These are phyloP conservation scores for Neurospora sp. DNA, from an alignment of 495 filamentous ascomycete species.

Conservation along the genomic window DNA sequence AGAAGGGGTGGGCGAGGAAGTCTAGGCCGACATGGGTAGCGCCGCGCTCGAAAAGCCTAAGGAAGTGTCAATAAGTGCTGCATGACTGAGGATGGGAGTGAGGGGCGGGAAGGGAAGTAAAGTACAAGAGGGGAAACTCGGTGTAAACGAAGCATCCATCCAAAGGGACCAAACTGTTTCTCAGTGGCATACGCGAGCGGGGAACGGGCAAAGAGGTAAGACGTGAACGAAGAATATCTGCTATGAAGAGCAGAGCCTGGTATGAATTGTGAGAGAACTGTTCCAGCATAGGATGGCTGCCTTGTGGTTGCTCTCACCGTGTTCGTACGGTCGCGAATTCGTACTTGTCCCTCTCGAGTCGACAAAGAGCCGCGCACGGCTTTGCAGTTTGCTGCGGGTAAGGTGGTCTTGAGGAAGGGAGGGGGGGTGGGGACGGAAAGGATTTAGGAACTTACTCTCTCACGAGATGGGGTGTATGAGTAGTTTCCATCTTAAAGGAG, in stretches of 20 bases:
- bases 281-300: slow-evolving; percentile 37
- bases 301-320: slow-evolving; percentile 44
- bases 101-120: slow-evolving; percentile 38
- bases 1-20: slow-evolving; percentile 91
- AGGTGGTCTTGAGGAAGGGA: slow-evolving; percentile 32
- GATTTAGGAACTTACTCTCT: slow-evolving; percentile 91
- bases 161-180: slow-evolving; percentile 36
- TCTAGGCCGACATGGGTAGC: slow-evolving; percentile 80
- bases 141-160: slow-evolving; percentile 41
- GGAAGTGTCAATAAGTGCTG: slow-evolving; percentile 43
- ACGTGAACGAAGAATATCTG: slow-evolving; percentile 30
- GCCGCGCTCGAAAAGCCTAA: slow-evolving; percentile 86
- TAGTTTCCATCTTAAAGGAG: slow-evolving; percentile 93
- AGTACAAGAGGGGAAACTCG: slow-evolving; percentile 48
- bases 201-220: slow-evolving; percentile 33
- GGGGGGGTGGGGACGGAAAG: slow-evolving; percentile 52
- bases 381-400: slow-evolving; percentile 27
- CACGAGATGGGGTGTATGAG: slow-evolving; percentile 86
- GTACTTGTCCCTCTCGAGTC: slow-evolving; percentile 9
- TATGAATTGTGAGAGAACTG: slow-evolving; percentile 47
- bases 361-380: slow-evolving; percentile 18
- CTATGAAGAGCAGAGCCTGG: slow-evolving; percentile 43
- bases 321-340: slow-evolving; percentile 23
- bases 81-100: slow-evolving; percentile 21
- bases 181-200: slow-evolving; percentile 31